phyloP scores from a whole-genome alignment of 768 basidiomycete species.

The Suillus hirtellus region DNA sequence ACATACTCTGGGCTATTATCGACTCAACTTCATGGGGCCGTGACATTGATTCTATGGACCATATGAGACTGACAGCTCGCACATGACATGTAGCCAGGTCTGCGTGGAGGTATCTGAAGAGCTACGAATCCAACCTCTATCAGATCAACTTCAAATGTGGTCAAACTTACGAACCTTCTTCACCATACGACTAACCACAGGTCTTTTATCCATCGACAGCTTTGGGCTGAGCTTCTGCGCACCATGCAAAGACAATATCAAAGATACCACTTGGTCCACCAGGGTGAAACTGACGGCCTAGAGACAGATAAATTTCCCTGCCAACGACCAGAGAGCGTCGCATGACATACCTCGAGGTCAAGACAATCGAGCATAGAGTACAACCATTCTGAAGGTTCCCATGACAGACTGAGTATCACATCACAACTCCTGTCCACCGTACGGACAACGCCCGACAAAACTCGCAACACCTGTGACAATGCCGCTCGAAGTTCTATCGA shows the following conservation, averaged over 20 bases:
- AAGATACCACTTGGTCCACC: conserved; percentile 62
- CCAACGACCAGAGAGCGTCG: conserved; percentile 12
- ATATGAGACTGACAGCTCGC: conserved; percentile 79
- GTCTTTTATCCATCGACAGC: conserved; percentile 54
- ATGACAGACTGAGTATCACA: conserved; percentile 40
- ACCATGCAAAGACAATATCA: conserved; percentile 56
- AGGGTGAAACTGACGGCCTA: conserved; percentile 66
- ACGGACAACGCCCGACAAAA: conserved; percentile 52
- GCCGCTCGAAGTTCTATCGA: conserved; percentile 45
- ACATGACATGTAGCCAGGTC: conserved; percentile 73
- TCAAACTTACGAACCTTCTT: conserved; percentile 38
- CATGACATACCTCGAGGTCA: conserved; percentile 50
- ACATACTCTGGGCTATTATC: conserved; percentile 73
- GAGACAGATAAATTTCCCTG: conserved; percentile 14
- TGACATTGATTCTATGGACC: conserved; percentile 66
- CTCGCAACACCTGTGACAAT: conserved; percentile 49
- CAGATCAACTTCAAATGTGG: background rate
- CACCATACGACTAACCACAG: conserved; percentile 60
- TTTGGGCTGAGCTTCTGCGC: conserved; percentile 51
- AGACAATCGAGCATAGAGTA: conserved; percentile 51
- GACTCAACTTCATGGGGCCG: conserved; percentile 71
- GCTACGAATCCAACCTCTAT: conserved; percentile 36
- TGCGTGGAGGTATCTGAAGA: conserved; percentile 73
- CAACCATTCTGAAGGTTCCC: conserved; percentile 72
- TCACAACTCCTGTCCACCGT: conserved; percentile 38